Percentiles rank a stretch among this genome's conserved stretches.
phyloP scores from a whole-genome alignment of 2,329 filamentous ascomycete species.

The Macroventuria anomochaeta region DNA sequence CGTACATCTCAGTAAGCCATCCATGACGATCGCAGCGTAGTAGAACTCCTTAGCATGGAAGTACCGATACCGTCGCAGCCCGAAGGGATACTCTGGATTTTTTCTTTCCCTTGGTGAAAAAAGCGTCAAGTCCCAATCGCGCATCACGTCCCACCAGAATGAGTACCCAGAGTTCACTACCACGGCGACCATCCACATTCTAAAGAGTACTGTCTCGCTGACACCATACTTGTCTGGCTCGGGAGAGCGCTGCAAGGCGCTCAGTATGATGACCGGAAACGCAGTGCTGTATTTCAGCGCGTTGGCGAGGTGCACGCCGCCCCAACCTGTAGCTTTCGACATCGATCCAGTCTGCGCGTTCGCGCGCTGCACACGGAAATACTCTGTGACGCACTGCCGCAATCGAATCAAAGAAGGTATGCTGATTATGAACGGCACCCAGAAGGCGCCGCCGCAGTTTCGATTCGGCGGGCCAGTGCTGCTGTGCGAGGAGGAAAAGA shows the following conservation, averaged over 20 bases:
- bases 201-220: slow-evolving; percentile 62
- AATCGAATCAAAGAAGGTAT: slow-evolving; percentile 85
- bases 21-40: slow-evolving; percentile 79
- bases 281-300: slow-evolving; percentile 93
- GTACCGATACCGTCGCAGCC: slow-evolving; percentile 74
- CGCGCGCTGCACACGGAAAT: slow-evolving; percentile 70
- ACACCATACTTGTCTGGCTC: slow-evolving; percentile 59
- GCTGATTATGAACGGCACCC: slow-evolving; percentile 84
- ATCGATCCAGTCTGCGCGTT: slow-evolving; percentile 47
- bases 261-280: slow-evolving; percentile 87
- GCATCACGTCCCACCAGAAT: slow-evolving; percentile 98
- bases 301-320: slow-evolving; percentile 89
- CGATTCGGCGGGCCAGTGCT: slow-evolving; percentile 84
- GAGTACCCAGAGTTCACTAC: slow-evolving; percentile 87
- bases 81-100: slow-evolving; percentile 73
- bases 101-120: slow-evolving; percentile 69
- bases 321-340: slow-evolving; percentile 67
- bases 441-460: slow-evolving; percentile 75
- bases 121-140: slow-evolving; percentile 94
- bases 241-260: slow-evolving; percentile 73
- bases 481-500: slow-evolving; percentile 72
- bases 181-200: slow-evolving; percentile 70
- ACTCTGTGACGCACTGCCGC: slow-evolving; percentile 91
- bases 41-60: slow-evolving; percentile 78
- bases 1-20: slow-evolving; percentile 83